Evolutionary conservation across 176 grass and related monocot species (phyloP), one percentile per base, ranked within the genome.

Genomic region (Eragrostis curvula): DNA sequence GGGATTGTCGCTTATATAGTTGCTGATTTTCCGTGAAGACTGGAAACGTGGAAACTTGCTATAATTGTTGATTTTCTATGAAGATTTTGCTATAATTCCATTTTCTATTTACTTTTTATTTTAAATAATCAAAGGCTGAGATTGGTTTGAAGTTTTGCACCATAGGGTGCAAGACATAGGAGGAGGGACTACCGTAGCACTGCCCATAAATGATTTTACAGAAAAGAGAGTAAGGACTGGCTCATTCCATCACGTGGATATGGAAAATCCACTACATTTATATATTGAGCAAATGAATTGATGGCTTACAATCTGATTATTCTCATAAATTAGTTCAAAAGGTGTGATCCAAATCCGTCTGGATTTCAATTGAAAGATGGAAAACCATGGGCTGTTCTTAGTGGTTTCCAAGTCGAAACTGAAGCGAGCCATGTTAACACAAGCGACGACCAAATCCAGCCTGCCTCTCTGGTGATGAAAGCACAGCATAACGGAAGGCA

Each of bases 371-470:
- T 53, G 2, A 59, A 29, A 2, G 48, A 21, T 25, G 47, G 18
- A 42, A 40, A 79, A 50, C 44, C 61, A 4, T 23, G 18, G 77
- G 29, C 20, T 29, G 21, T 39, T 40, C 29, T n/a, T 15, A 25
- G 6, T 48, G 46, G 58, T 78, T 78, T 78, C 58, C 32, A 30
- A 32, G 10, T 30, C 14, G 58, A 78, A 82, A 42, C 79, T 71
- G 42, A 71, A 56, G 41, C 21, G 3, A 81, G 25, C 52, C 40
- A 23, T 12, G 13, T 16, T n/a, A n/a, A n/a, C 21, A 28, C 36
- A 74, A 8, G 51, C 60, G 20, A 39, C 25, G 51, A 76, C 4
- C 63, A 77, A 53, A 8, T 21, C 20, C 41, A 84, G 25, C 51
- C 0, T n/a, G n/a, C n/a, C n/a, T n/a, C n/a, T 10, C 9, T 36